Base-by-base conservation (phyloP, 106 monocot species). In the Acorus calamus region DNA sequence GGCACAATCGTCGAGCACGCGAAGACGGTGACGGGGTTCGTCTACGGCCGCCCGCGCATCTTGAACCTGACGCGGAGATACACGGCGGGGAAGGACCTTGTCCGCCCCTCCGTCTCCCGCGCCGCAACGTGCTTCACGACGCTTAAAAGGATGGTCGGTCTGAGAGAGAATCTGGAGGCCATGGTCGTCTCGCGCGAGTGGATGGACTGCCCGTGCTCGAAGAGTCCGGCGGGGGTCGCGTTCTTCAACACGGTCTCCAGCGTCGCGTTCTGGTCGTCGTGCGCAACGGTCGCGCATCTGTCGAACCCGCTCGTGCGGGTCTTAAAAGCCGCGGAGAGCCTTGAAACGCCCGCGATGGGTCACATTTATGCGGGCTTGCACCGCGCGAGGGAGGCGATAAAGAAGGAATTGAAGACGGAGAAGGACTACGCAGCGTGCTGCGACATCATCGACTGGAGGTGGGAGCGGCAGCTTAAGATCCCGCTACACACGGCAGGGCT, bases 401-500 rank as follows among this genome's bases (percentile, higher is more conserved):
- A 66, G 64, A 89, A 73, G 59, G 83, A 76, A 68, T 51, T 93
- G 4, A 72, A 79, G 66, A 78, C 76, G 60, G 89, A 93, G 78
- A 75, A 2, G 11, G 63, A 74, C 47, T 96, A 88, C 71, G 64
- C 81, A 80, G 74, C 76, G 13, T 98, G 92, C 11, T 98, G 87
- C 84, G 71, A 86, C 44, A 83, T 91, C 56, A 92, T 98, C 45
- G 83, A 98, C 67, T 83, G 85, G 82, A 83, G 85, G 61, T 98
- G 87, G 98, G 64, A 74, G 48, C 69, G 61, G 59, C 79, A 81
- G 42, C 48, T 77, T 9, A 49, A 69, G 42, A 71, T 79, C 42
- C 88, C 92, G 67, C 92, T 98, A 50, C 85, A 98, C 64, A 69
- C 83, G 7, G 91, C 98, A 0, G 98, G 85, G 43, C 92, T 88